Base-by-base conservation (phyloP, 2,329 filamentous ascomycete species). In the Fusarium ramigenum region DNA sequence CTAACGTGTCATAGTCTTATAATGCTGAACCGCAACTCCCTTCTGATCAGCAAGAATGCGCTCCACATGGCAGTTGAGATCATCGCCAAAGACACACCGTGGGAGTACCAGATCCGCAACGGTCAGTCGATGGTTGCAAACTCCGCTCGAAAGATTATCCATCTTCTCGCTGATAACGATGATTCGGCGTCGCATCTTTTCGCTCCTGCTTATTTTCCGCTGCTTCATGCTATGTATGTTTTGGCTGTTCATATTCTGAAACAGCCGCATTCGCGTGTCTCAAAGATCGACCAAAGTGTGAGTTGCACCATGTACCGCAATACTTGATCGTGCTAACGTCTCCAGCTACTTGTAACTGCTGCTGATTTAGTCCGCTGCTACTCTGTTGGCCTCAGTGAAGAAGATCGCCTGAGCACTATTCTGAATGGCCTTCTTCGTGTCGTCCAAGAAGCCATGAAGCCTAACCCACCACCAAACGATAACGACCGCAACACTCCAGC, bases 81-180 rank as follows among this genome's bases (percentile, higher is more conserved):
- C 3, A 67, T 67, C 2, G 65, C 65, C 0, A 67, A 67, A 3
- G 63, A 59, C 1, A 67, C 40, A 14, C 54, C 63, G 0, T 67
- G 65, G 65, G 65, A 67, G 2, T 40, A 47, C 12, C 34, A 43
- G 1, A 67, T 66, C 2, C 53, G 65, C 3, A 67, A 67, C 1
- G 65, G 65, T 0, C 65, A 67, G 39, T 67, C 63, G 0, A 67
- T 67, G 63, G 65, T 53, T 0, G 63, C 54, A 12, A 67, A 67
- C 2, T 67, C 65, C 0, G 65, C 65, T 2, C 23, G 65, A 4
- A 67, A 67, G 19, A 67, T 67, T 0, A 53, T 67, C 0, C 65
- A 62, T 4, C 54, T 67, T 0, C 40, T 67, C 3, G 63, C 63
- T 2, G 65, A 67, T 0, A 61, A 28, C 1, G 63, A 61, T 4